These are phyloP conservation scores for Trichoderma pleuroti DNA, from an alignment of 2,329 filamentous ascomycete genomes.

Conservation along the genomic window DNA sequence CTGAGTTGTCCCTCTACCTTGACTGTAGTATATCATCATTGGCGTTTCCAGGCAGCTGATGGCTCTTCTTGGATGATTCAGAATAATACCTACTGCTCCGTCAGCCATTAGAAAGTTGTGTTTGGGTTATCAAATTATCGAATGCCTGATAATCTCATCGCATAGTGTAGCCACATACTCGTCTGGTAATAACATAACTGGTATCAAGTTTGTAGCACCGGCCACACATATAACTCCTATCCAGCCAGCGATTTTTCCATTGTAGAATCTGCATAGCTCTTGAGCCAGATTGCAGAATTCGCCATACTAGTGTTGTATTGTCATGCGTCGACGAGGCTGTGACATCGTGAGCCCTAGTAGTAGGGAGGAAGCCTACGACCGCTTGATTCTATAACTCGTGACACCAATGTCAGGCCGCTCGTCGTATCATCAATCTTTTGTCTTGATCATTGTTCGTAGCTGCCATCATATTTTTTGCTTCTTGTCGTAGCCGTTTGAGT, in stretches of 20 bases:
- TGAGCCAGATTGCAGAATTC: neutral
- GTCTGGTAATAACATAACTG: neutral
- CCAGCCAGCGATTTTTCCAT: neutral
- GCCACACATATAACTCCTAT: neutral
- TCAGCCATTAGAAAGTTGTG: neutral
- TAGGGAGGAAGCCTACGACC: neutral
- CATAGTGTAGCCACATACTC: neutral
- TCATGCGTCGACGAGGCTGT: neutral
- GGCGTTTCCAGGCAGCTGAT: neutral
- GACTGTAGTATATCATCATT: neutral
- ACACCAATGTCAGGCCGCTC: neutral
- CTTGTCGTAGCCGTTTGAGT: neutral
- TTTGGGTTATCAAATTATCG: neutral
- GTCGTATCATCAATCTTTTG: neutral
- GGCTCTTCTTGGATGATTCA: neutral
- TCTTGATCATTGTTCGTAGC: neutral
- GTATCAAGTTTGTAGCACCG: neutral
- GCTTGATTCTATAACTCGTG: neutral
- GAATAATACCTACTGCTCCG: neutral
- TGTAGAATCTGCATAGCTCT: neutral
- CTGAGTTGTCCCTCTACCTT: neutral
- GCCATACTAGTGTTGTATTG: neutral
- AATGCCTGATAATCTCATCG: neutral
- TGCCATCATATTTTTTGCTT: neutral
- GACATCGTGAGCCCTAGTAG: neutral